Conservation (phyloP, 2,329 filamentous ascomycete genomes). For the Botrytis byssoidea region DNA sequence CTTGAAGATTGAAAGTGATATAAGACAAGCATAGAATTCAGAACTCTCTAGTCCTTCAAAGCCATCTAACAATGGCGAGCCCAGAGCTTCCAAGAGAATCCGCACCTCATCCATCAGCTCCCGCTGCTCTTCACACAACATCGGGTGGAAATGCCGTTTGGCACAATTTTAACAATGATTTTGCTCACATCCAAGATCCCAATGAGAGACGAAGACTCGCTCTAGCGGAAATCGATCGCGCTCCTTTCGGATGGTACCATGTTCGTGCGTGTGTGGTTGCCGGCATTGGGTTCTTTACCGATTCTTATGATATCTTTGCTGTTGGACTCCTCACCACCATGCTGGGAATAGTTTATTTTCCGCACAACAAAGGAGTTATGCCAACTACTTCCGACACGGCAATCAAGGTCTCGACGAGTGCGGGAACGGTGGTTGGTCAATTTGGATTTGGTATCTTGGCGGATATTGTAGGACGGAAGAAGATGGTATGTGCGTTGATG, state of each 20-base stretch:
- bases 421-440: constrained; percentile 79
- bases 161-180: constrained; percentile 77
- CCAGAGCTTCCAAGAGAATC: neutral
- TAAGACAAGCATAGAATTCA: constrained; percentile 4
- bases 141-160: constrained; percentile 67
- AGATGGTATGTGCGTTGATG: constrained; percentile 44
- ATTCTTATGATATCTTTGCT: constrained; percentile 61
- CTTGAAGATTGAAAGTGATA: neutral
- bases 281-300: constrained; percentile 79
- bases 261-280: constrained; percentile 73
- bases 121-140: constrained; percentile 42
- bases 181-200: constrained; percentile 62
- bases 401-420: constrained; percentile 80
- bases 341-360: constrained; percentile 31
- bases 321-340: constrained; percentile 66
- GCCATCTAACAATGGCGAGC: neutral
- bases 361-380: constrained; percentile 50
- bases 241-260: constrained; percentile 78
- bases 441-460: constrained; percentile 74
- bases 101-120: constrained; percentile 10
- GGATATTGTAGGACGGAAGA: constrained; percentile 72
- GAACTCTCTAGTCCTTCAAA: neutral
- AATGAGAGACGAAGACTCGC: constrained; percentile 78
- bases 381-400: constrained; percentile 69
- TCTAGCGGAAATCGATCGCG: constrained; percentile 78